These are phyloP conservation scores for Kalanchoe fedtschenkoi DNA, from an alignment of 164 flowering plant species.

Conservation along the genomic window DNA sequence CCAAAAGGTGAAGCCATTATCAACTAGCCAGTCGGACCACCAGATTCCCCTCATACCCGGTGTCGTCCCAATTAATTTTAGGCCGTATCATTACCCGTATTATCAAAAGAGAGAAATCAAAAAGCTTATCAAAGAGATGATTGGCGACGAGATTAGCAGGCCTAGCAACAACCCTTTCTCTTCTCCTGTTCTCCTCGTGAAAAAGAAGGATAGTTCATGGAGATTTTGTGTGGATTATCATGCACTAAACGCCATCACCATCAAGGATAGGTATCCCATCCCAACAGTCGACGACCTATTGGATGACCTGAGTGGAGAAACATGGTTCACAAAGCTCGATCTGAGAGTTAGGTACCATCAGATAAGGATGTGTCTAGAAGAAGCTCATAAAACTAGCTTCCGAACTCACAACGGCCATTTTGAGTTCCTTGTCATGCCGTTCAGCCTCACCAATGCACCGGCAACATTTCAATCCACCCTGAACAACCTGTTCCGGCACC, in stretches of 20 bases:
- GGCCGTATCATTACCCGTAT: background rate
- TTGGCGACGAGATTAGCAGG: background rate
- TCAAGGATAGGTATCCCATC: background rate
- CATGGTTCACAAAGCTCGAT: background rate
- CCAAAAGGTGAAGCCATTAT: too few species aligned
- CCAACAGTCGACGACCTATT: background rate
- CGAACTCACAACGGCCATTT: conserved; percentile 1
- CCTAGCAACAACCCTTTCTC: background rate
- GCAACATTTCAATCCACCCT: background rate
- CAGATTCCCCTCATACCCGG: background rate
- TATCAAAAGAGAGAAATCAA: background rate
- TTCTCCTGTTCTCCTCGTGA: background rate
- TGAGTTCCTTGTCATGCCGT: conserved; percentile 1
- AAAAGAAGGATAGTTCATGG: conserved; percentile 3
- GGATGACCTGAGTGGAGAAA: background rate
- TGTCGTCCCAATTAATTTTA: background rate
- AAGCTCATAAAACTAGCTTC: background rate
- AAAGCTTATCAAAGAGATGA: background rate
- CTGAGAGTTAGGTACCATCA: conserved; percentile 3
- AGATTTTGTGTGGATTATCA: background rate
- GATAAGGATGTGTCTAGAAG: background rate
- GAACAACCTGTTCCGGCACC: background rate
- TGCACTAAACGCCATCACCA: background rate
- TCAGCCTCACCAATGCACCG: background rate
- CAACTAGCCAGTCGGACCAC: too few species aligned